A percentile compares a stretch with the other conserved stretches of the same genome.
phyloP scores from a whole-genome alignment of 441 rosid genomes.

The Adansonia rubrostipa region DNA sequence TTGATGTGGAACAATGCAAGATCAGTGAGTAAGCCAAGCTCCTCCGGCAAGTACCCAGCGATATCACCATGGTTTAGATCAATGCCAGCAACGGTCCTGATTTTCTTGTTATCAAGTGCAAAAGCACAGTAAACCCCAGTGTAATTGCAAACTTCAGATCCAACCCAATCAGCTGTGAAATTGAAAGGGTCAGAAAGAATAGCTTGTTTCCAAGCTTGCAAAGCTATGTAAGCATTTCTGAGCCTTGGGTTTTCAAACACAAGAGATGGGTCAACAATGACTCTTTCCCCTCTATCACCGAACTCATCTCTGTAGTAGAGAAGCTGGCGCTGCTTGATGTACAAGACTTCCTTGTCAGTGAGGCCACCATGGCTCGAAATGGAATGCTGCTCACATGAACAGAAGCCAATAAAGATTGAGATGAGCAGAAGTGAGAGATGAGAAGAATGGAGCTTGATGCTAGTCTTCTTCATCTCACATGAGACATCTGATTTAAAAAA shows the following conservation, averaged over 20 bases:
- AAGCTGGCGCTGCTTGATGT: slow-evolving; percentile 78
- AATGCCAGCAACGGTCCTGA: slow-evolving; percentile 83
- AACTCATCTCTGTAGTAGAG: slow-evolving; percentile 85
- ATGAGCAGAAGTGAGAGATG: slow-evolving; percentile 35
- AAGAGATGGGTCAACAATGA: slow-evolving; percentile 75
- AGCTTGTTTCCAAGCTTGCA: slow-evolving; percentile 92
- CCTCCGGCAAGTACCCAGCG: slow-evolving; percentile 86
- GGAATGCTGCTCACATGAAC: slow-evolving; percentile 34
- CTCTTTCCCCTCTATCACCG: slow-evolving; percentile 79
- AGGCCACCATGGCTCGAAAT: slow-evolving; percentile 54
- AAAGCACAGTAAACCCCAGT: slow-evolving; percentile 67
- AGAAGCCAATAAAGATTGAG: slow-evolving; percentile 28
- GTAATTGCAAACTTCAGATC: slow-evolving; percentile 76
- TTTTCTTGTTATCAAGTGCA: slow-evolving; percentile 59
- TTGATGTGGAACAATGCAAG: background rate
- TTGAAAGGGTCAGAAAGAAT: slow-evolving; percentile 83
- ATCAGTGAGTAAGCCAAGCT: slow-evolving; percentile 71
- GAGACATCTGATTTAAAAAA: slow-evolving; percentile 50
- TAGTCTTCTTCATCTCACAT: slow-evolving; percentile 68
- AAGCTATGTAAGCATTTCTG: slow-evolving; percentile 77
- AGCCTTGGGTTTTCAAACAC: slow-evolving; percentile 66
- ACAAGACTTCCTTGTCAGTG: slow-evolving; percentile 56
- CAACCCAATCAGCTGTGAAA: slow-evolving; percentile 69
- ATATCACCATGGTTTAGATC: slow-evolving; percentile 91
- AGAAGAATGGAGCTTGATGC: slow-evolving; percentile 34